phyloP scores from a whole-genome alignment of 345 rosid genomes.

The Eucalyptus caleyi region DNA sequence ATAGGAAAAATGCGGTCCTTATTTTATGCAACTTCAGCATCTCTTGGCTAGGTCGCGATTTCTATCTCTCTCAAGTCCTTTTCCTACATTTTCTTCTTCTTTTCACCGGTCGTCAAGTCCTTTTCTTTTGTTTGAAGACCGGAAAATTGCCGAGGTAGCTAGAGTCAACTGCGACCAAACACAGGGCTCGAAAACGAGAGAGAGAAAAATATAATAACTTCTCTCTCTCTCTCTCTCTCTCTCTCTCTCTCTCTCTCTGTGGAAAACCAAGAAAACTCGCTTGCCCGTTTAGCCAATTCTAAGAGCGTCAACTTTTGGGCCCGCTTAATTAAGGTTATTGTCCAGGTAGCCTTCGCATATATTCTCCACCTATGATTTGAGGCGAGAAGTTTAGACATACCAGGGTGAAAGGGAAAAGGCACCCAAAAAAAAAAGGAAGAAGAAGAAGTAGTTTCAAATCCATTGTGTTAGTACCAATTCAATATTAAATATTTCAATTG shows the following conservation, averaged over 20 bases:
- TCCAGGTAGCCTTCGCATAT: background rate
- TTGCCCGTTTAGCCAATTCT: background rate
- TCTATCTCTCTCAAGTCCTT: background rate
- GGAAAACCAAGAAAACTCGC: background rate
- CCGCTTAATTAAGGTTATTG: background rate
- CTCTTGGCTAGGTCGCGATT: background rate
- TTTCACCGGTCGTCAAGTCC: background rate
- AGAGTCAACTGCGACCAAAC: background rate
- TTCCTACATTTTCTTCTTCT: background rate
- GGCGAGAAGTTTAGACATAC: background rate
- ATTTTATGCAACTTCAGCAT: background rate
- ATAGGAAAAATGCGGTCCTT: background rate
- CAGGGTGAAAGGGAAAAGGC: background rate
- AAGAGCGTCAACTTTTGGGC: background rate
- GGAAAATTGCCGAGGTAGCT: background rate
- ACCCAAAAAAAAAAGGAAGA: background rate
- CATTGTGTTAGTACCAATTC: too few relatives aligned
- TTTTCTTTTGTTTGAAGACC: background rate
- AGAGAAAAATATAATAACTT: background rate
- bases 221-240: background rate
- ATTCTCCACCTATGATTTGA: background rate
- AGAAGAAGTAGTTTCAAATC: too few relatives aligned
- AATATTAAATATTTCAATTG: too few relatives aligned
- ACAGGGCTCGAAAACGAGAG: background rate
- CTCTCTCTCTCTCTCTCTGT: background rate